Conservation (phyloP, 2,329 filamentous ascomycete species). For the Chrysoporthe puriensis region DNA sequence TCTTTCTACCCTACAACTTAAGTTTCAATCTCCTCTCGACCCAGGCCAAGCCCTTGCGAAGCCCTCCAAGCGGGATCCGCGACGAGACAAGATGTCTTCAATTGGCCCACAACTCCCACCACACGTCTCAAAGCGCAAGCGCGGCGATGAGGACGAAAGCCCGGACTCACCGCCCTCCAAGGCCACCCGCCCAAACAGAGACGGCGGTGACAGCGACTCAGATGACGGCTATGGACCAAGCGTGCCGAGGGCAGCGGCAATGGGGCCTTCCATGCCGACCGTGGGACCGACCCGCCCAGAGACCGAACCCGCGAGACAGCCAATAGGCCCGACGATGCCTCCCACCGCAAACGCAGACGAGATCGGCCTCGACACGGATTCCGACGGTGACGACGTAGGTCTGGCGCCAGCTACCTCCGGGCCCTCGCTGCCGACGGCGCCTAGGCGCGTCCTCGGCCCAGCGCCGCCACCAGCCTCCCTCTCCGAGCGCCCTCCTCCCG, state of each 20-base stretch:
- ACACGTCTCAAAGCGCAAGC: constrained; percentile 67
- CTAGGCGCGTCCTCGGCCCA: constrained; percentile 44
- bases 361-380: constrained; percentile 42
- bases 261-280: background rate
- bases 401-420: constrained; percentile 31
- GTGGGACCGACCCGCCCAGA: background rate
- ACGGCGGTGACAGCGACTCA: constrained; percentile 41
- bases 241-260: constrained; percentile 32
- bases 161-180: constrained; percentile 51
- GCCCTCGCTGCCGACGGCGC: constrained; percentile 10
- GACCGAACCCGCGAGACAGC: constrained; percentile 24
- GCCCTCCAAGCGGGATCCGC: background rate
- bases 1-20: background rate
- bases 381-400: constrained; percentile 39
- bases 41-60: background rate
- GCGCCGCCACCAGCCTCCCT: constrained; percentile 48
- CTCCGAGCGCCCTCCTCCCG: constrained; percentile 41
- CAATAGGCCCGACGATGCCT: constrained; percentile 36
- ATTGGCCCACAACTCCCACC: constrained; percentile 73
- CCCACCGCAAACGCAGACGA: constrained; percentile 39
- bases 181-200: constrained; percentile 52
- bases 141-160: constrained; percentile 48
- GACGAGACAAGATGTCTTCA: constrained; percentile 57
- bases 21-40: background rate
- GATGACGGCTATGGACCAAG: constrained; percentile 50